These are phyloP conservation scores for Cordyceps farinosa DNA, from an alignment of 2,329 filamentous ascomycete species.

Conservation along the genomic window DNA sequence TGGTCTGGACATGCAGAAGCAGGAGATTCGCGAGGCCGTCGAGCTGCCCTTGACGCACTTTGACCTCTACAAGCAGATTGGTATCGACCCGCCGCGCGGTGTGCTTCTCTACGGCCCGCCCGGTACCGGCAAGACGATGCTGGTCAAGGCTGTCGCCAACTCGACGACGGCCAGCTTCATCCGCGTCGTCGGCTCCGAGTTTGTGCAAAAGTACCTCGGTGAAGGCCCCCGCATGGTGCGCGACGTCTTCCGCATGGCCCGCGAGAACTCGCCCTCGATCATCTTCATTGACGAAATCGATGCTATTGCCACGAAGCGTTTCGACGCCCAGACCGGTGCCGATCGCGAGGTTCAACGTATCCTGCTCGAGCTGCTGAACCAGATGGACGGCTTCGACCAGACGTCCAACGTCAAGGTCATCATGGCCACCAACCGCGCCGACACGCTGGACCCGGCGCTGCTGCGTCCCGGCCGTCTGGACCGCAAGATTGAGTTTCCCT, in stretches of 20 bases:
- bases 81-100: slow-evolving; percentile 95
- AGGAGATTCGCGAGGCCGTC: slow-evolving; percentile 96
- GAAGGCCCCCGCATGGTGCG: slow-evolving; percentile 98
- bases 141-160: slow-evolving; percentile 97
- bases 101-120: slow-evolving; percentile 95
- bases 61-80: slow-evolving; percentile 98
- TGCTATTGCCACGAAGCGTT: slow-evolving; percentile 97
- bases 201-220: slow-evolving; percentile 97
- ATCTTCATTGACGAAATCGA: slow-evolving; percentile 99
- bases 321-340: slow-evolving; percentile 96
- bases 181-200: slow-evolving; percentile 95
- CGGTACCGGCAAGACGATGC: slow-evolving; percentile 94
- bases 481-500: slow-evolving; percentile 99
- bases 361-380: slow-evolving; percentile 92
- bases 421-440: slow-evolving; percentile 98
- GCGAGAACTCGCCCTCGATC: slow-evolving; percentile 95
- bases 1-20: slow-evolving; percentile 98
- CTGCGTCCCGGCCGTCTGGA: slow-evolving; percentile 93
- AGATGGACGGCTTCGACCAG: slow-evolving; percentile 99
- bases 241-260: slow-evolving; percentile 98
- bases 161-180: slow-evolving; percentile 98
- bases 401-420: slow-evolving; percentile 99
- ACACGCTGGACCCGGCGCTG: slow-evolving; percentile 92
- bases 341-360: slow-evolving; percentile 99
- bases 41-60: slow-evolving; percentile 96